Base-by-base conservation (phyloP, 352 stramenopile genomes). In the Phytophthora cryptogea region DNA sequence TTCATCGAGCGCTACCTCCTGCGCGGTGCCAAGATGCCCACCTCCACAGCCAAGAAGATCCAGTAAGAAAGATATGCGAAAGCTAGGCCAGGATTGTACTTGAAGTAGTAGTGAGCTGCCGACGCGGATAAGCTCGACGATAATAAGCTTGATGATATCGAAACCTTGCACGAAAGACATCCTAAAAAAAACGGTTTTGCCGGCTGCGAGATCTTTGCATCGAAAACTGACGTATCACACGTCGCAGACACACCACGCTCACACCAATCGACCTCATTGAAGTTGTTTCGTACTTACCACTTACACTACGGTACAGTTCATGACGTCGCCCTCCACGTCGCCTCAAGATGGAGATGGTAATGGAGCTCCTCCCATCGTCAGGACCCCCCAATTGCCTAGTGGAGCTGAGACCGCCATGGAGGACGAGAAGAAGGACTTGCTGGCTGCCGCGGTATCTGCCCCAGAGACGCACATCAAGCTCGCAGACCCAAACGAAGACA, bases 1-100 rank as follows among this genome's bases (percentile, higher is more conserved):
- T 94, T 94, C 61, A 64, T 97, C 58, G 81, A 95, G 68, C 84
- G 91, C 45, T 97, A 95, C 74, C 77, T 89, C 63, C 75, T 91
- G 44, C 68, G 60, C 35, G 56, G 60, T 14, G 54, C 66, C 44
- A 88, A 84, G 66, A 77, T 74, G 49, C 11, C 35, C n/a, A 30
- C 55, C 35, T 37, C 30, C 16, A 35, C 37, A 49, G 63, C 70
- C 40, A 76, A 80, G 67, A 84, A 84, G 64, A 65, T 32, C 30
- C 66, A 74, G 61, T 71, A 61, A 71, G 33, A 55, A 50, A 58
- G 57, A 48, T 48, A 70, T 42, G 35, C 27, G 28, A 66, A 53
- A 49, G n/a, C 48, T 51, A 50, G 30, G 47, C 26, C 54, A 63
- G 55, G 42, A 66, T 69, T 65, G 47, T 59, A 69, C 54, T 59